Base-by-base conservation (phyloP, 306 rosid species). In the Glycine tomentella region DNA sequence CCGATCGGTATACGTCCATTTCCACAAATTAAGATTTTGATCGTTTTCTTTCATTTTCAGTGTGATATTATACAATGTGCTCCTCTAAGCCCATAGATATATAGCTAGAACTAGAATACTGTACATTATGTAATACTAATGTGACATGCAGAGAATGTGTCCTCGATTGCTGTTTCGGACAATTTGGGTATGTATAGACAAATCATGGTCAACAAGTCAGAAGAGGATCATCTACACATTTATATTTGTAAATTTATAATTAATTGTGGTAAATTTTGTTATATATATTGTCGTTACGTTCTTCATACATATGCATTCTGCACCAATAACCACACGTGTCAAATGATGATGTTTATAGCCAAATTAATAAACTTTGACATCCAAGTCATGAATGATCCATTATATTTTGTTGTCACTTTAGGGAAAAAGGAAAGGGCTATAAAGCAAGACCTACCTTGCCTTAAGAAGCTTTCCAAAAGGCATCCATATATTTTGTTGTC, bases 341-440 rank as follows among this genome's bases (percentile, higher is more conserved):
- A 7, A 57, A 62, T 80, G 74, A 17, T 72, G 79, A 75, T 78
- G 61, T 69, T 70, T 59, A 44, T 46, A 49, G 83, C 67, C 62
- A 83, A 86, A 80, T 76, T 52, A 58, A 76, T 16, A 80, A 72
- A 58, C 84, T 53, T 87, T 84, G 86, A 46, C 64, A 84, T 84
- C 82, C 80, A 81, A 74, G 57, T 74, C 84, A 77, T 56, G 86
- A 70, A 87, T 74, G 78, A 81, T 87, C 73, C 80, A 84, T 78
- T 74, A 84, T 84, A 81, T 87, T 77, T 84, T 87, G 86, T 78
- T 81, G 80, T 87, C 80, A 78, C 84, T 87, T 78, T 78, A 81
- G 82, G 84, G 87, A 13, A 84, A 82, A 87, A 62, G 69, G 76
- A 55, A 56, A 74, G 64, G 74, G 80, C 87, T 84, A 81, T 87